phyloP scores from a whole-genome alignment of 345 rosid species.

The rapeseed (Brassica napus) region DNA sequence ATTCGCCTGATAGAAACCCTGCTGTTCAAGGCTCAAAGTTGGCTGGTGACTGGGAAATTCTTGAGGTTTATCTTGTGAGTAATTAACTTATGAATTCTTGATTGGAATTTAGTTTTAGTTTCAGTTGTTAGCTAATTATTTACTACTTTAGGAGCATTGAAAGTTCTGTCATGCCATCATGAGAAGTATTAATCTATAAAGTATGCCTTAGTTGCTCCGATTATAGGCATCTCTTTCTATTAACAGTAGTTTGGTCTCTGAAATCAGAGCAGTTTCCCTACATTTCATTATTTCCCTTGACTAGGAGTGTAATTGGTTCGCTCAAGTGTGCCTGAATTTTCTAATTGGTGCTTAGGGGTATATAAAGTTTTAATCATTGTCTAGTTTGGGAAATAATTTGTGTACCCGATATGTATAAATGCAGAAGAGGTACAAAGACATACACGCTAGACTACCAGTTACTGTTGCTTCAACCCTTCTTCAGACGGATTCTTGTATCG shows the following conservation, averaged over 20 bases:
- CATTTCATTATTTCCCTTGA: too few species aligned
- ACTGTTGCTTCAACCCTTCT: slow-evolving; percentile 91
- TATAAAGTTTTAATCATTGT: background rate
- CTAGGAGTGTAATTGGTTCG: too few species aligned
- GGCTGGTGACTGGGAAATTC: slow-evolving; percentile 79
- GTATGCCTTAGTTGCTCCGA: too few species aligned
- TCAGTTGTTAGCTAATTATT: slow-evolving; percentile 4
- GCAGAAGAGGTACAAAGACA: slow-evolving; percentile 72
- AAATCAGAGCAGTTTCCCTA: too few species aligned
- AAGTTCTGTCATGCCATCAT: too few species aligned
- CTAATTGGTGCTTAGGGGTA: background rate
- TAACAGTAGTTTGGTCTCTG: too few species aligned
- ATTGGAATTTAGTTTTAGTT: background rate
- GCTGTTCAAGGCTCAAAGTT: slow-evolving; percentile 47
- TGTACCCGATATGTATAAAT: slow-evolving; percentile 18
- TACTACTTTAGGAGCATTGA: background rate
- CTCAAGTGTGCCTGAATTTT: too few species aligned
- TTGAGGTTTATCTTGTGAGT: slow-evolving; percentile 87
- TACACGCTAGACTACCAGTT: slow-evolving; percentile 79
- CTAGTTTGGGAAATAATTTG: background rate
- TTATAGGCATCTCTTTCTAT: too few species aligned
- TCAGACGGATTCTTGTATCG: slow-evolving; percentile 69
- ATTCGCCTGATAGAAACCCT: slow-evolving; percentile 55
- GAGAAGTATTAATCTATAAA: too few species aligned
- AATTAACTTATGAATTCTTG: slow-evolving; percentile 34